These are phyloP conservation scores for Bimuria novae-zelandiae DNA, from an alignment of 2,329 filamentous ascomycete genomes.

Conservation along the genomic window DNA sequence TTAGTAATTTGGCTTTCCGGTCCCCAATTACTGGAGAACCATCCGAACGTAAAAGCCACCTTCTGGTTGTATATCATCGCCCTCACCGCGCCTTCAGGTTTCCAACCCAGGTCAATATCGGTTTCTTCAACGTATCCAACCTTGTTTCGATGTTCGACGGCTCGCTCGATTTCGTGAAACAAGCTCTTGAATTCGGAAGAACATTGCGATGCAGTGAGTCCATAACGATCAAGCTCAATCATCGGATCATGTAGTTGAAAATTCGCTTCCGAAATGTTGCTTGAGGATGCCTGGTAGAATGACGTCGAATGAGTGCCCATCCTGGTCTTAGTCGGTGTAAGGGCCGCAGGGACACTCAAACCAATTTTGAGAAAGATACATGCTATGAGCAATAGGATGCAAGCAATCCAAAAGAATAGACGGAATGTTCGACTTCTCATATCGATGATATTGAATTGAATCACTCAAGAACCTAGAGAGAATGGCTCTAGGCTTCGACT, in stretches of 20 bases:
- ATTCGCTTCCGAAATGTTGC: not conserved
- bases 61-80: conserved; percentile 36
- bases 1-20: too few species aligned
- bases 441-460: not conserved
- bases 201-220: conserved; percentile 22
- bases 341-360: not conserved
- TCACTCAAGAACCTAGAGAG: too few species aligned
- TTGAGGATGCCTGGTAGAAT: not conserved
- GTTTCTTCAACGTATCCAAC: conserved; percentile 17
- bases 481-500: too few species aligned
- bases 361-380: not conserved
- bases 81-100: conserved; percentile 20
- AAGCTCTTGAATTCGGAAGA: conserved; percentile 24
- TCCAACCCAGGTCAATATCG: conserved; percentile 30
- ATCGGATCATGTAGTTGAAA: not conserved
- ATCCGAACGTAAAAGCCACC: conserved; percentile 8
- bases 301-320: not conserved
- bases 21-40: not conserved
- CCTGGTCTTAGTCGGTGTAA: not conserved
- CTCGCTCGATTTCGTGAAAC: conserved; percentile 28
- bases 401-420: not conserved
- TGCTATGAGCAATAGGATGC: not conserved
- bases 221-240: conserved; percentile 8
- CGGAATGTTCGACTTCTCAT: not conserved
- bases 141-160: conserved; percentile 14